Percentiles rank a stretch among this genome's conserved stretches.
Evolutionary conservation across 768 basidiomycete species (phyloP).

Genomic region (Mycena kentingensis): DNA sequence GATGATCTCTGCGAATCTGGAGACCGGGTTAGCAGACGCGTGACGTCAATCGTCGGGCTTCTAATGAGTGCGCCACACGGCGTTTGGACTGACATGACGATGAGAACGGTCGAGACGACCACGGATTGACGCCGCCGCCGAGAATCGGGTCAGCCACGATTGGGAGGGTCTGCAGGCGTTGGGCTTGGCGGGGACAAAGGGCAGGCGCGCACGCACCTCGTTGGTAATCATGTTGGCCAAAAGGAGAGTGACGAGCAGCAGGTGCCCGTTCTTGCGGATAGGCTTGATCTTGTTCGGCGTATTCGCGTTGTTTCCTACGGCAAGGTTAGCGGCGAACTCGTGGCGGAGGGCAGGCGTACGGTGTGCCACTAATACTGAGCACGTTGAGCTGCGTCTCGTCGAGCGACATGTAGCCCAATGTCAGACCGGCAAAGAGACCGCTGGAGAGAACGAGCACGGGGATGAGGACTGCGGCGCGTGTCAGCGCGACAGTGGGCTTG

Average conservation of each 20-base stretch:
- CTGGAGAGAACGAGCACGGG: constrained; percentile 82
- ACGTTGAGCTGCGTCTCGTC: constrained; percentile 93
- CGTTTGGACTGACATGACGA: constrained; percentile 72
- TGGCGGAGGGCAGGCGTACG: no score
- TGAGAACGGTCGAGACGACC: constrained; percentile 78
- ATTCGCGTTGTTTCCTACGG: constrained; percentile 69
- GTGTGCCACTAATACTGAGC: constrained; percentile 79
- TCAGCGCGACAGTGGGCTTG: not conserved
- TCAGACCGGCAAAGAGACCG: constrained; percentile 89
- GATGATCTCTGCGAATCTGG: constrained; percentile 90
- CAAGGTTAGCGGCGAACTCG: constrained; percentile 1
- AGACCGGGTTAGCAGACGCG: constrained; percentile 11
- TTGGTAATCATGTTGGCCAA: constrained; percentile 92
- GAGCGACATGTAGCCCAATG: constrained; percentile 89
- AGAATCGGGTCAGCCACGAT: constrained; percentile 80
- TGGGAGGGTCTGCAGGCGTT: constrained; percentile 78
- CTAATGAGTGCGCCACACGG: constrained; percentile 11
- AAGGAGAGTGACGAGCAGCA: constrained; percentile 79
- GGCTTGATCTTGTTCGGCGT: constrained; percentile 87
- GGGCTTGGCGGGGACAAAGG: no score
- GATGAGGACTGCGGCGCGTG: constrained; percentile 51
- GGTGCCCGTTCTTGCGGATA: constrained; percentile 80
- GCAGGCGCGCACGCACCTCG: constrained; percentile 38
- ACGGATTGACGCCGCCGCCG: constrained; percentile 78
- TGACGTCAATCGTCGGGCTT: constrained; percentile 2